Evolutionary conservation across 208 protist species (phyloP).

Genomic region (Kentomonas sorsogonicus): DNA sequence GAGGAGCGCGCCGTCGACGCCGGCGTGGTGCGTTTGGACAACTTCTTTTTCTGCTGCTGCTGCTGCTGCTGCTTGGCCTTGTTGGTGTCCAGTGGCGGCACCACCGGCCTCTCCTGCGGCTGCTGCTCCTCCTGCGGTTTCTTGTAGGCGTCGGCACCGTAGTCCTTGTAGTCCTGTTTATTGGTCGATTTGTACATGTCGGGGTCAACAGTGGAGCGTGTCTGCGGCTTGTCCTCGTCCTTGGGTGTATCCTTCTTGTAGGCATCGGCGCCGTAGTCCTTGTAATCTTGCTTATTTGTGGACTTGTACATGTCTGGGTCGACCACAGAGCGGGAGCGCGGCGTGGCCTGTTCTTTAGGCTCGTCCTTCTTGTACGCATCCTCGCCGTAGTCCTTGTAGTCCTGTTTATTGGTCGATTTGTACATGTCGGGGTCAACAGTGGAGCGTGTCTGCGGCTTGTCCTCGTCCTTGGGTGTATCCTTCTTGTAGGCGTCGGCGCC

Average conservation of each 20-base stretch:
- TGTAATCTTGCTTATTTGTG: constrained; percentile 23
- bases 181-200: constrained; percentile 8
- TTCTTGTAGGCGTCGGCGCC: constrained; percentile 22
- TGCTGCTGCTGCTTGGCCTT: background rate
- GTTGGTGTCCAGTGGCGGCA: constrained; percentile 8
- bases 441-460: constrained; percentile 4
- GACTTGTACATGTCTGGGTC: constrained; percentile 24
- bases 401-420: constrained; percentile 21
- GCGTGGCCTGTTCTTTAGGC: background rate
- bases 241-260: background rate
- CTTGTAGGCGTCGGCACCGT: too few species aligned
- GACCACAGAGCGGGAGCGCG: constrained; percentile 5
- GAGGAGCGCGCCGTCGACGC: background rate
- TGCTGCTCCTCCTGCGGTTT: too few species aligned
- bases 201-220: background rate
- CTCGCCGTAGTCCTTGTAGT: constrained; percentile 20
- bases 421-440: constrained; percentile 30
- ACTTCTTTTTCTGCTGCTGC: constrained; percentile 5
- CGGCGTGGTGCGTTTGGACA: background rate
- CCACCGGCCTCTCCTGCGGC: background rate
- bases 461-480: constrained; percentile 1
- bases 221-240: background rate
- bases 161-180: too few species aligned
- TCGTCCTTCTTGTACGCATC: constrained; percentile 17
- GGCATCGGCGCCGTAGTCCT: too few species aligned